phyloP scores from a whole-genome alignment of 352 stramenopile genomes.

The Globisporangium polare region DNA sequence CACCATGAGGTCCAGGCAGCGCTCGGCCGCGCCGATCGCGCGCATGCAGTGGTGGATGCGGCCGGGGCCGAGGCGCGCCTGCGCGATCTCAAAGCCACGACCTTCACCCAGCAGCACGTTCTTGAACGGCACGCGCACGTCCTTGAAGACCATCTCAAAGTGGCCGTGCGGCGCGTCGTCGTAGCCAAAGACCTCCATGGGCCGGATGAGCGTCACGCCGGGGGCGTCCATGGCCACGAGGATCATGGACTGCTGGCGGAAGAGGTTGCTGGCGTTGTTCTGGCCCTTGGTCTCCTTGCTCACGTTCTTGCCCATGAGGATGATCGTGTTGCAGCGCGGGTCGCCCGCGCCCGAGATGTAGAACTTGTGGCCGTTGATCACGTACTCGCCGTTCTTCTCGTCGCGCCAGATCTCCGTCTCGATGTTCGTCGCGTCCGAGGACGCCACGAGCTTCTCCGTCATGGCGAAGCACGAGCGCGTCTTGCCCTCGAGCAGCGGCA shows the following conservation, averaged over 20 bases:
- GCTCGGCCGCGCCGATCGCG: constrained; percentile 88
- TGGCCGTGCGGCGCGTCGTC: constrained; percentile 94
- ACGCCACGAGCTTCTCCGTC: constrained; percentile 96
- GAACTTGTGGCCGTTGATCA: constrained; percentile 95
- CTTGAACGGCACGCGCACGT: constrained; percentile 89
- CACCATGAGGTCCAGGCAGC: constrained; percentile 80
- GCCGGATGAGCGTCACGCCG: constrained; percentile 89
- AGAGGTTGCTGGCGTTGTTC: constrained; percentile 21
- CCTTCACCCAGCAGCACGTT: constrained; percentile 80
- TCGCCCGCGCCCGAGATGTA: constrained; percentile 96
- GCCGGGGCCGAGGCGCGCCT: constrained; percentile 91
- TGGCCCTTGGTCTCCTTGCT: constrained; percentile 16
- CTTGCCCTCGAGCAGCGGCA: constrained; percentile 89
- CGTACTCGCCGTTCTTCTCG: constrained; percentile 75
- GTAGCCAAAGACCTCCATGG: constrained; percentile 94
- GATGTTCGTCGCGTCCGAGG: constrained; percentile 96
- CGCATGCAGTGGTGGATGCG: constrained; percentile 99
- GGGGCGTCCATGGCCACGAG: constrained; percentile 90
- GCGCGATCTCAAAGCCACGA: constrained; percentile 88
- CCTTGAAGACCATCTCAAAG: constrained; percentile 96
- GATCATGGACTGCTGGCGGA: constrained; percentile 87
- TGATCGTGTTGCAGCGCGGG: constrained; percentile 91
- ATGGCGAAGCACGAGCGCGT: constrained; percentile 97
- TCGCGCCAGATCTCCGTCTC: constrained; percentile 74
- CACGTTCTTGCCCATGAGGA: constrained; percentile 78